phyloP scores from a whole-genome alignment of 2,329 filamentous ascomycete species.

The Colletotrichum spinosum region DNA sequence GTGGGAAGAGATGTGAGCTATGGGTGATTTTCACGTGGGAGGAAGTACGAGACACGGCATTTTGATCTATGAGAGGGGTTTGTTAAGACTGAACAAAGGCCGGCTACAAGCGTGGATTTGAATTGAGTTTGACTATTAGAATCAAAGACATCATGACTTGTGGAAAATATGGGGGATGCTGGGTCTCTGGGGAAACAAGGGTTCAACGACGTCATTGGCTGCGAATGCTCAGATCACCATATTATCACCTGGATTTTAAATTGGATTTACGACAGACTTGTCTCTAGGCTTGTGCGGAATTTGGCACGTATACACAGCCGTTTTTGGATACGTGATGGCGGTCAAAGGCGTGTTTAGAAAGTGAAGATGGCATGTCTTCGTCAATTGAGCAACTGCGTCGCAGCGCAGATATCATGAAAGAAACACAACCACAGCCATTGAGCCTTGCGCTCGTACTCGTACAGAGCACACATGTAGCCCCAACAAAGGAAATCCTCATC shows the following conservation, averaged over 20 bases:
- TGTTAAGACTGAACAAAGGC: too few species aligned
- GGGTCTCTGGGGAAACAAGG: neutral
- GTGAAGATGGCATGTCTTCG: too few species aligned
- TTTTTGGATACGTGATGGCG: too few species aligned
- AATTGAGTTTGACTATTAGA: constrained; percentile 27
- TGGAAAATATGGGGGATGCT: neutral
- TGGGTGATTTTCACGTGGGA: too few species aligned
- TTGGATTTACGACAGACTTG: neutral
- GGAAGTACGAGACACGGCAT: too few species aligned
- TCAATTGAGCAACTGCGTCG: neutral
- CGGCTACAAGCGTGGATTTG: too few species aligned
- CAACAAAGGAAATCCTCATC: constrained; percentile 9
- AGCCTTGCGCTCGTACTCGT: neutral
- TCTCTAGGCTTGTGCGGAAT: too few species aligned
- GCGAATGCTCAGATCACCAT: constrained; percentile 1
- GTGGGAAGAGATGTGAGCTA: too few species aligned
- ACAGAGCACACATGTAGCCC: neutral
- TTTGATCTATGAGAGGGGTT: too few species aligned
- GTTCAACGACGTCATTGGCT: constrained; percentile 35
- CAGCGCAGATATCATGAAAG: neutral
- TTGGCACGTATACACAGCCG: too few species aligned
- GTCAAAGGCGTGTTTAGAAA: too few species aligned
- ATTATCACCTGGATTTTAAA: neutral
- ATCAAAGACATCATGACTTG: constrained; percentile 7
- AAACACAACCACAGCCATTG: neutral